A percentile compares a stretch with the other conserved stretches of the same genome.
Conservation (phyloP, 345 rosid species). For the Conringia planisiliqua region DNA sequence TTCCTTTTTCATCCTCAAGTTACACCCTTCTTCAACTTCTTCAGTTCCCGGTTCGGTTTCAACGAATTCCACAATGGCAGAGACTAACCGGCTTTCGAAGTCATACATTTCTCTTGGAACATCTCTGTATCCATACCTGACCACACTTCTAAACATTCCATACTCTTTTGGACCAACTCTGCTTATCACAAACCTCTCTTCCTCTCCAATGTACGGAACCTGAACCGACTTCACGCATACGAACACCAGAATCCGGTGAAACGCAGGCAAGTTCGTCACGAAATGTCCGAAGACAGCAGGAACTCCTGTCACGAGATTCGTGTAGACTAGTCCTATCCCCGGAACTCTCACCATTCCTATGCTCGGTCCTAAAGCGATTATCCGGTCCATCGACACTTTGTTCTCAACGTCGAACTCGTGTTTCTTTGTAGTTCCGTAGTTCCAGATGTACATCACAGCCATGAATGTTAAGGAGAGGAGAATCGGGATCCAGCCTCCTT, state of each 20-base stretch:
- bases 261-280: conserved; percentile 75
- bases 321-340: conserved; percentile 75
- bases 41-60: conserved; percentile 35
- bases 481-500: conserved; percentile 86
- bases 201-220: conserved; percentile 57
- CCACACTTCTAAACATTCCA: conserved; percentile 78
- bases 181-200: conserved; percentile 63
- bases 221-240: conserved; percentile 80
- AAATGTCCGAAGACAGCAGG: conserved; percentile 86
- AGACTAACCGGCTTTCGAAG: conserved; percentile 59
- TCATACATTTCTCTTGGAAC: conserved; percentile 64
- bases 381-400: conserved; percentile 68
- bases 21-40: conserved; percentile 1
- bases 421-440: conserved; percentile 77
- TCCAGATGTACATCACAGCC: conserved; percentile 76
- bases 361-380: conserved; percentile 66
- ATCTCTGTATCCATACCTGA: conserved; percentile 84
- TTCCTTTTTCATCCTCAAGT: conserved; percentile 18
- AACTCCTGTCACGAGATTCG: conserved; percentile 67
- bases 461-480: conserved; percentile 52
- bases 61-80: conserved; percentile 48
- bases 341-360: conserved; percentile 85
- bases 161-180: conserved; percentile 73
- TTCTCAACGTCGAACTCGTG: conserved; percentile 71
- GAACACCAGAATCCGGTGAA: conserved; percentile 73